These are phyloP conservation scores for Artemisia tridentata DNA, from an alignment of 129 eudicot genomes.

Conservation along the genomic window DNA sequence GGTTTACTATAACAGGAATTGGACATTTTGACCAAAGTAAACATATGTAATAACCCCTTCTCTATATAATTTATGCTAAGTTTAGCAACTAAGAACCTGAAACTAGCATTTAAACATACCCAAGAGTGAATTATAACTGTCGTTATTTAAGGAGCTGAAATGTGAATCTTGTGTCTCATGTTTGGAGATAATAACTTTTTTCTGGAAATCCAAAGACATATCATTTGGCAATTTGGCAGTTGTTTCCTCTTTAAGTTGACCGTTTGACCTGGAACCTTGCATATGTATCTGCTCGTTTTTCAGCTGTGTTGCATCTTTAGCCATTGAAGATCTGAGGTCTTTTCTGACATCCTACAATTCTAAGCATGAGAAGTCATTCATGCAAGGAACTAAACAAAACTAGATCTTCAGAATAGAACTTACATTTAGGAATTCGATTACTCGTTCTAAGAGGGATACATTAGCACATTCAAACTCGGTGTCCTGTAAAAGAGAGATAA, in stretches of 20 bases:
- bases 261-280: conserved; percentile 29
- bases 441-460: conserved; percentile 76
- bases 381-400: conserved; percentile 21
- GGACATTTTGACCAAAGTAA: background rate
- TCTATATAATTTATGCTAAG: conserved; percentile 1
- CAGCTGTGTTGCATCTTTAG: conserved; percentile 79
- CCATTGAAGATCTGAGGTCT: conserved; percentile 85
- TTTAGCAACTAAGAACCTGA: background rate
- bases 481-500: conserved; percentile 43
- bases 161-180: conserved; percentile 45
- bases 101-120: conserved; percentile 43
- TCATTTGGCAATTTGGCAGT: conserved; percentile 28
- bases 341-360: conserved; percentile 68
- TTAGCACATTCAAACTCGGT: conserved; percentile 88
- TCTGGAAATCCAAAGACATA: conserved; percentile 72
- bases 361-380: conserved; percentile 14
- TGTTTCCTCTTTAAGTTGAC: conserved; percentile 30
- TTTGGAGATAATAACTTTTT: conserved; percentile 57
- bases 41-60: background rate
- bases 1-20: background rate
- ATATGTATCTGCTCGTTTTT: conserved; percentile 67
- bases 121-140: conserved; percentile 43
- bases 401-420: conserved; percentile 21
- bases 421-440: conserved; percentile 74
- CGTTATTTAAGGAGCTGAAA: conserved; percentile 30